Evolutionary conservation across 768 basidiomycete genomes (phyloP).

Genomic region (Lentinula edodes): DNA sequence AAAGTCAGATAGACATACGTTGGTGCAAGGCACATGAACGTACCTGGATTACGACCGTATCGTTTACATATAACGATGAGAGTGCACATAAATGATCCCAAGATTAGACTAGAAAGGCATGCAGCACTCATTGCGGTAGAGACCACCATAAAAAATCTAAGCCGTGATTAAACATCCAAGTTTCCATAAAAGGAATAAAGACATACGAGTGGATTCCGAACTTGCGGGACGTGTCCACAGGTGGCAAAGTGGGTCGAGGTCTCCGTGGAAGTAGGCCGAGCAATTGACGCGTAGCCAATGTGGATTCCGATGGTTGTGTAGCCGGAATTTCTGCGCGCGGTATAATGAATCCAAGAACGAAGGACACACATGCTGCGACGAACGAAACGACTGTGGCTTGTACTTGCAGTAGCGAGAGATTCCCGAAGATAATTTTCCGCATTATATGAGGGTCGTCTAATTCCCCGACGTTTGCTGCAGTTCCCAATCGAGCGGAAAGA

Average conservation of each 20-base stretch:
- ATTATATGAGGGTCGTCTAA: slow-evolving; percentile 69
- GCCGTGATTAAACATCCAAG: not conserved
- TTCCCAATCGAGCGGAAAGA: slow-evolving; percentile 90
- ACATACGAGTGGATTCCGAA: slow-evolving; percentile 34
- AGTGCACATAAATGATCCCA: slow-evolving; percentile 91
- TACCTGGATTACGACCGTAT: slow-evolving; percentile 81
- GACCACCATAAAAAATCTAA: slow-evolving; percentile 72
- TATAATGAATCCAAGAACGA: slow-evolving; percentile 63
- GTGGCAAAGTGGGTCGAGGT: slow-evolving; percentile 17
- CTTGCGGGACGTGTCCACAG: slow-evolving; percentile 23
- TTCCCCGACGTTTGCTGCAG: slow-evolving; percentile 90
- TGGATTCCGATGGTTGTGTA: slow-evolving; percentile 5
- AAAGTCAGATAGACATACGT: not conserved
- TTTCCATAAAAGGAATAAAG: slow-evolving; percentile 1
- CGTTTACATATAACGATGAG: slow-evolving; percentile 76
- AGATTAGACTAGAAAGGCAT: slow-evolving; percentile 65
- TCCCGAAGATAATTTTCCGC: slow-evolving; percentile 68
- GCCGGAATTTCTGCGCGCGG: slow-evolving; percentile 25
- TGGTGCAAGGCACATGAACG: slow-evolving; percentile 10
- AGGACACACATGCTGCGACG: slow-evolving; percentile 73
- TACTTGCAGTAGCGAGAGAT: slow-evolving; percentile 83
- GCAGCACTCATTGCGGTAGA: slow-evolving; percentile 79
- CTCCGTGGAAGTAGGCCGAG: slow-evolving; percentile 10
- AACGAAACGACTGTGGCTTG: slow-evolving; percentile 90
- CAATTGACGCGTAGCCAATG: slow-evolving; percentile 2